phyloP scores from a whole-genome alignment of 306 rosid genomes.

The Lithocarpus polystachyus region DNA sequence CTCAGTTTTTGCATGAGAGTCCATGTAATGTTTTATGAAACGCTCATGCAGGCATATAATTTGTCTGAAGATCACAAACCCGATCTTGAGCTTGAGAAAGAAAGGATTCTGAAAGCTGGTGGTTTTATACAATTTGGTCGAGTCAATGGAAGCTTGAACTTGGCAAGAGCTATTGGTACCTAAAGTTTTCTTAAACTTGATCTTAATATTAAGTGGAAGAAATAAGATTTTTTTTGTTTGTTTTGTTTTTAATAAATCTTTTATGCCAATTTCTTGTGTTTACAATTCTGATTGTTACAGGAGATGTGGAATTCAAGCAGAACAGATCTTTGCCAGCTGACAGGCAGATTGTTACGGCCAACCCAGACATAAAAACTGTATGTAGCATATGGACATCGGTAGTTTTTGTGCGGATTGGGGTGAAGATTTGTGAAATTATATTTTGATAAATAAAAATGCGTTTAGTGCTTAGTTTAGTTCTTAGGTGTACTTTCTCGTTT shows the following conservation, averaged over 20 bases:
- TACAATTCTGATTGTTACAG: slow-evolving; percentile 40
- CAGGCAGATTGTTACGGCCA: slow-evolving; percentile 84
- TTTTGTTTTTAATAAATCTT: no score
- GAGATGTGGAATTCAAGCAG: slow-evolving; percentile 90
- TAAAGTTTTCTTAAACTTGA: not conserved
- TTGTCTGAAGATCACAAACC: slow-evolving; percentile 97
- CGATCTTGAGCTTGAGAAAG: slow-evolving; percentile 80
- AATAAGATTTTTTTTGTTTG: not conserved
- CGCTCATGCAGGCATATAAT: slow-evolving; percentile 67
- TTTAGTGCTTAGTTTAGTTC: not conserved
- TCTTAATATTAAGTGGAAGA: not conserved
- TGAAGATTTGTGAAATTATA: slow-evolving; percentile 8
- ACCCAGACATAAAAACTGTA: slow-evolving; percentile 76
- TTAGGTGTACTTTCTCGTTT: not conserved
- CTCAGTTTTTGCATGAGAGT: not conserved
- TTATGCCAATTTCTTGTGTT: slow-evolving; percentile 9
- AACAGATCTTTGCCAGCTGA: slow-evolving; percentile 74
- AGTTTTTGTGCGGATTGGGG: not conserved
- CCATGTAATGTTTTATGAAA: slow-evolving; percentile 14
- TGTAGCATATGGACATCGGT: slow-evolving; percentile 21
- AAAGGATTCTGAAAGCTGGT: slow-evolving; percentile 89
- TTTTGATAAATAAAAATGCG: not conserved
- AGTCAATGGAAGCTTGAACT: slow-evolving; percentile 89
- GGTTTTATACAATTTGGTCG: slow-evolving; percentile 93
- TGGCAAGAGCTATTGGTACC: slow-evolving; percentile 92